These are phyloP conservation scores for Taxawa tesnikishii DNA, from an alignment of 2,329 filamentous ascomycete species.

Conservation along the genomic window DNA sequence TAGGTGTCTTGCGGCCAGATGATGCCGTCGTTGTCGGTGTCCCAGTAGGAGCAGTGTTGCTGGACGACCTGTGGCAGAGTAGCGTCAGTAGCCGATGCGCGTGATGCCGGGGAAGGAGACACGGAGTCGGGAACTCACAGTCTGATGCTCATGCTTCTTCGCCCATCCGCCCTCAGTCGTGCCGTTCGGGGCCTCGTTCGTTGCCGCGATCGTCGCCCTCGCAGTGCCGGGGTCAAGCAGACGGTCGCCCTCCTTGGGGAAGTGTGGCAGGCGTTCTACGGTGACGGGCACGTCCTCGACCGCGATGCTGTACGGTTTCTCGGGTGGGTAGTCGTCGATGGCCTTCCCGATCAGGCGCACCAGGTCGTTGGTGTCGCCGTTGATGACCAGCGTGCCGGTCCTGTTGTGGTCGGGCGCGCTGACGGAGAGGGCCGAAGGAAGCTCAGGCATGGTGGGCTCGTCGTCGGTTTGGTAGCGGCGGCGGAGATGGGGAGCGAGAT, in stretches of 20 bases:
- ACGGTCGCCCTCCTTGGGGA: slow-evolving; percentile 10
- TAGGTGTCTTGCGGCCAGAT: slow-evolving; percentile 42
- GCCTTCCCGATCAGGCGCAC: too few species aligned
- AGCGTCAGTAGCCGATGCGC: slow-evolving; percentile 2
- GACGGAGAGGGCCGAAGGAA: too few species aligned
- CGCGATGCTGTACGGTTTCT: slow-evolving; percentile 10
- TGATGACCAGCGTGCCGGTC: too few species aligned
- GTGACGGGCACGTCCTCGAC: slow-evolving; percentile 12
- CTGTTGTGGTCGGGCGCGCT: too few species aligned
- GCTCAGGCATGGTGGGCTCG: too few species aligned
- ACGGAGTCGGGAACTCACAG: too few species aligned
- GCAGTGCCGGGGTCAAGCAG: slow-evolving; percentile 23
- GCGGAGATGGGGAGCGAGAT: too few species aligned
- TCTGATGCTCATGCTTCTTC: slow-evolving; percentile 25
- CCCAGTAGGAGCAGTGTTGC: slow-evolving; percentile 42
- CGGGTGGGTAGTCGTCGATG: slow-evolving; percentile 3
- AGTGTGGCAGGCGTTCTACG: slow-evolving; percentile 13
- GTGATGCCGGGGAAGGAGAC: not conserved
- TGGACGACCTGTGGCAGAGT: slow-evolving; percentile 28
- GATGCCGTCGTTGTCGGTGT: slow-evolving; percentile 38
- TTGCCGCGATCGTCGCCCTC: slow-evolving; percentile 29
- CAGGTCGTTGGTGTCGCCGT: too few species aligned
- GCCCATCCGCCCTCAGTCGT: slow-evolving; percentile 27
- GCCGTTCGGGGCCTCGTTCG: slow-evolving; percentile 27
- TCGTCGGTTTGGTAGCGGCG: too few species aligned